These are phyloP conservation scores for Colletotrichum agaves DNA, from an alignment of 2,329 filamentous ascomycete species.

Conservation along the genomic window DNA sequence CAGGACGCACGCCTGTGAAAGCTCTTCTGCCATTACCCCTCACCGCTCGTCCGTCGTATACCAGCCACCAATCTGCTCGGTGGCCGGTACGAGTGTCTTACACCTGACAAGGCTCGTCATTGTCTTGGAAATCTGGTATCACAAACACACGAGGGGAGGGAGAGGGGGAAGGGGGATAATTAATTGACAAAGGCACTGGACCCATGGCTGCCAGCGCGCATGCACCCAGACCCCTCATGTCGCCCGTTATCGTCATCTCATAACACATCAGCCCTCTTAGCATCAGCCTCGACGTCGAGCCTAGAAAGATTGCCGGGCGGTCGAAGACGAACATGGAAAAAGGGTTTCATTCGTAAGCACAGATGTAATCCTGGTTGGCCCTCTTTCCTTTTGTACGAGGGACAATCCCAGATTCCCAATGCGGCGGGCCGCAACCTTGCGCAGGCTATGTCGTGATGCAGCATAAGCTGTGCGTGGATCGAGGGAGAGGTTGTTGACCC, in stretches of 20 bases:
- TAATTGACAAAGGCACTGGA: background rate
- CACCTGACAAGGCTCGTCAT: background rate
- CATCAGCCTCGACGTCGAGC: conserved; percentile 4
- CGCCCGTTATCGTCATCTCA: conserved; percentile 12
- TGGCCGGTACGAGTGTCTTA: conserved; percentile 16
- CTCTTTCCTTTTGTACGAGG: background rate
- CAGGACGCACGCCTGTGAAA: background rate
- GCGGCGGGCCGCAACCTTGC: conserved; percentile 13
- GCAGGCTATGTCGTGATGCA: conserved; percentile 13
- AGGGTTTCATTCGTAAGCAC: background rate
- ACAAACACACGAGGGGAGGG: background rate
- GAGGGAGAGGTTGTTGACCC: background rate
- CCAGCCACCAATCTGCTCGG: conserved; percentile 7
- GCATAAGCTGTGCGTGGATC: conserved; percentile 5
- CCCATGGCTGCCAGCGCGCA: background rate
- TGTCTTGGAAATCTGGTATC: conserved; percentile 14
- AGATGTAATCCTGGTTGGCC: conserved; percentile 11
- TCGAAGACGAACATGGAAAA: background rate
- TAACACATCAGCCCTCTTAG: conserved; percentile 17
- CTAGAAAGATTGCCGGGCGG: conserved; percentile 3
- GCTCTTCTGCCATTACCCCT: conserved; percentile 8
- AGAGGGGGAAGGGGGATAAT: background rate
- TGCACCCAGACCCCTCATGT: conserved; percentile 1
- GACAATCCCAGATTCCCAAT: conserved; percentile 14
- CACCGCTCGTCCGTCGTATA: conserved; percentile 8